Evolutionary conservation across 306 rosid species (phyloP), one percentile per base, ranked within the genome.

Genomic region (Geum urbanum): DNA sequence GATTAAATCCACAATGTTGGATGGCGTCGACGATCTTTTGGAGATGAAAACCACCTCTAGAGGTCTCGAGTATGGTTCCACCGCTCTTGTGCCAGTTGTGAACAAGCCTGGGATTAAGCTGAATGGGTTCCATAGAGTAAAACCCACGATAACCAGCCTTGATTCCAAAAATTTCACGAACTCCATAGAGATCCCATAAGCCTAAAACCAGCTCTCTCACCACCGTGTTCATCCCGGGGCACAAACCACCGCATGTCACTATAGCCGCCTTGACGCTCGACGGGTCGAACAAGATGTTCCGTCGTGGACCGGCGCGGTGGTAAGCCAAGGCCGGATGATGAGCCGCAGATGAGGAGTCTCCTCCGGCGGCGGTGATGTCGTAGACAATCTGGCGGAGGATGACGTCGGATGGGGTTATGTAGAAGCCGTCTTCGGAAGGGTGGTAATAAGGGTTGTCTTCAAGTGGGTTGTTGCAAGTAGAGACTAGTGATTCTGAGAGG

Each of bases 151-250:
- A 89, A 10, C 98, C 98, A 2, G 88, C 86, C 16, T 72, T 74
- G 58, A 92, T 32, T 22, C 98, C 98, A 24, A 76, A 82, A 8
- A 92, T 92, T 7, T 81, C 73, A 46, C 95, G 86, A 41, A 89
- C 95, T 3, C 88, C 89, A 12, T 89, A 92, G 63, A 87, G 86
- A 4, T 92, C 85, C 95, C 95, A 87, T 47, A 86, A 77, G 52
- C 83, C 88, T 50, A 70, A 76, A 11, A 86, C 91, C 1, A 92
- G 89, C 84, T 92, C 98, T 72, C 98, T 74, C 50, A 89, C 83
- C 22, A 87, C 96, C 24, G 98, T 92, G 77, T 92, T 92, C 4
- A 87, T 64, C 16, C 98, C 96, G 6, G 98, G 98, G 49, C 91
- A 84, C 51, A 86, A 82, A 13, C 89, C 91, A 4, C 89, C 91